phyloP scores from a whole-genome alignment of 1,139 yeast genomes.

The Suhomyces bokatorum region DNA sequence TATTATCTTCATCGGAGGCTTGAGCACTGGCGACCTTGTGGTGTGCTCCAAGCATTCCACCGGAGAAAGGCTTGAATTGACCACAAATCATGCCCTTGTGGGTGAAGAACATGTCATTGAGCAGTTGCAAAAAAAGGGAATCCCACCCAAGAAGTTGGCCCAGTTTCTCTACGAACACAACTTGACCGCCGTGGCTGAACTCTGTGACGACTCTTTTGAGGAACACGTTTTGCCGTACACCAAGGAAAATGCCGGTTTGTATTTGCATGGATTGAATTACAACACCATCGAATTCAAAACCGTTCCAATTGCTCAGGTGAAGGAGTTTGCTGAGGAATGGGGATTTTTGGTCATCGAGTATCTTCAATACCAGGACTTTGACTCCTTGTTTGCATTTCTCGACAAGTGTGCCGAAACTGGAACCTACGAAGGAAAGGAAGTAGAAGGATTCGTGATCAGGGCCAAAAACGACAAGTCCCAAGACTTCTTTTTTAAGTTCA shows the following conservation, averaged over 20 bases:
- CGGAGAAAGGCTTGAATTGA: constrained; percentile 58
- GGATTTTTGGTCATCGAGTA: constrained; percentile 66
- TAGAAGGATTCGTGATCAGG: constrained; percentile 93
- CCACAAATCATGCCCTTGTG: constrained; percentile 70
- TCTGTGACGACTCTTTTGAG: constrained; percentile 90
- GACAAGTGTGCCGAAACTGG: constrained; percentile 66
- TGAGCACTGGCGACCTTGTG: constrained; percentile 68
- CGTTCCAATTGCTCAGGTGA: constrained; percentile 59
- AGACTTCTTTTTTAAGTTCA: constrained; percentile 85
- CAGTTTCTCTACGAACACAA: constrained; percentile 48
- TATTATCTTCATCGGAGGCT: constrained; percentile 78
- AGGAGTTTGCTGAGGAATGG: constrained; percentile 60
- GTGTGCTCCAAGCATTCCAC: constrained; percentile 91
- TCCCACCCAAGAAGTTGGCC: constrained; percentile 55
- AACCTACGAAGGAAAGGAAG: constrained; percentile 65
- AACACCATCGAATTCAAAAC: constrained; percentile 69
- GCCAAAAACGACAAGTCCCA: constrained; percentile 34
- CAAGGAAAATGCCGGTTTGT: constrained; percentile 71
- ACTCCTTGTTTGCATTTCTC: constrained; percentile 50
- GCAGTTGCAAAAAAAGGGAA: constrained; percentile 49
- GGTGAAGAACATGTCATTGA: constrained; percentile 61
- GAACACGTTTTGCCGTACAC: constrained; percentile 87
- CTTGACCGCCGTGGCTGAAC: constrained; percentile 86
- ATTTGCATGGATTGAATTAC: constrained; percentile 81
- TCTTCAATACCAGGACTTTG: constrained; percentile 37